Evolutionary conservation across 129 eudicot species (phyloP).

Genomic region (Flaveria trinervia): DNA sequence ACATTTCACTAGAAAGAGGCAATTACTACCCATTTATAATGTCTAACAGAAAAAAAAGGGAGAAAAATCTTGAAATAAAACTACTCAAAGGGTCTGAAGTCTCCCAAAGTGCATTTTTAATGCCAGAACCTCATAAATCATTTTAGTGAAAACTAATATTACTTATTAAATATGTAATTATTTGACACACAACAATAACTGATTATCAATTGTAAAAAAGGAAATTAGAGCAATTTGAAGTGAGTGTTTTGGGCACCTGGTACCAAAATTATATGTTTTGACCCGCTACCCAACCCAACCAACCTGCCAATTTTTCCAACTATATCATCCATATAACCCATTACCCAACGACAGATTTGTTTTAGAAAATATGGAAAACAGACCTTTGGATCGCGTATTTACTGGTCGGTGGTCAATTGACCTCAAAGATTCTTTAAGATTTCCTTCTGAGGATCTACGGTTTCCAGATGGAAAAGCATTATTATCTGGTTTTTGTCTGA

Average conservation of each 20-base stretch:
- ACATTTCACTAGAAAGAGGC: not conserved
- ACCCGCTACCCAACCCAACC: not conserved
- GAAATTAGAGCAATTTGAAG: not conserved
- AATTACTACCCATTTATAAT: not conserved
- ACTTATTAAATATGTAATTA: not conserved
- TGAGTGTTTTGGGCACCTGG: not conserved
- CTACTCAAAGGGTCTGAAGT: not conserved
- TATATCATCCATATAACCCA: slow-evolving; percentile 1
- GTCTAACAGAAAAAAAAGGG: not conserved
- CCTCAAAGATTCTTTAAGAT: slow-evolving; percentile 46
- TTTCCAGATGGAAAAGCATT: slow-evolving; percentile 41
- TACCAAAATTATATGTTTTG: not conserved
- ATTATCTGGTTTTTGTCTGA: slow-evolving; percentile 41
- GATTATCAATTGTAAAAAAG: not conserved
- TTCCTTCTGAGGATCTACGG: slow-evolving; percentile 58
- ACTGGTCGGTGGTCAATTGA: slow-evolving; percentile 45
- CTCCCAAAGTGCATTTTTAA: not conserved
- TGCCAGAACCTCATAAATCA: not conserved
- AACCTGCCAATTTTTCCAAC: not conserved
- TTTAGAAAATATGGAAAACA: slow-evolving; percentile 13
- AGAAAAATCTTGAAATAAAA: not conserved
- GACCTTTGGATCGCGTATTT: slow-evolving; percentile 55
- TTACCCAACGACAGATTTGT: not conserved
- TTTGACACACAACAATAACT: not conserved
- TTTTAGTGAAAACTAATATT: not conserved